phyloP scores from a whole-genome alignment of 2,329 filamentous ascomycete species.

The Cladosporium sp. region DNA sequence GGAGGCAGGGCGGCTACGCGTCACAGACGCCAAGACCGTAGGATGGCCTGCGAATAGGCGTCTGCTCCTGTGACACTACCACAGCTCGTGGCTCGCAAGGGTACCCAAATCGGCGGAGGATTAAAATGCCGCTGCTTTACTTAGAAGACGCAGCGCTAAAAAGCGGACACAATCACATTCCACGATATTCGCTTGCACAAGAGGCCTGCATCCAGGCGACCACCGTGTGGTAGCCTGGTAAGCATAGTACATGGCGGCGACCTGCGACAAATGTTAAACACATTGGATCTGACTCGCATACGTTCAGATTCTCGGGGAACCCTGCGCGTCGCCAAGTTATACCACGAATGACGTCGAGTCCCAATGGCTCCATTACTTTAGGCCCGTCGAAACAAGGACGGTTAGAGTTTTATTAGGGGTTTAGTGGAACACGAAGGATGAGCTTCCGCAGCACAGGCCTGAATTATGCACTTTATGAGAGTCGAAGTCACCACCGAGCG shows the following conservation, averaged over 20 bases:
- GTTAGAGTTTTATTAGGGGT: slow-evolving; percentile 9
- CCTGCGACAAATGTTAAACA: neutral
- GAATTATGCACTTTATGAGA: neutral
- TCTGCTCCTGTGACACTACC: neutral
- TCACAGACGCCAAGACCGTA: slow-evolving; percentile 5
- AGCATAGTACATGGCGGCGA: neutral
- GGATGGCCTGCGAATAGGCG: neutral
- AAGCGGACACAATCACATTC: neutral
- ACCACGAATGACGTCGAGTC: neutral
- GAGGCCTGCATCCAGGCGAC: neutral
- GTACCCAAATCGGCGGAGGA: slow-evolving; percentile 2
- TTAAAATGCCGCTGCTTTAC: slow-evolving; percentile 2
- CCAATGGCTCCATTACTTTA: slow-evolving; percentile 6
- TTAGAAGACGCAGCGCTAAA: neutral
- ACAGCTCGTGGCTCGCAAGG: neutral
- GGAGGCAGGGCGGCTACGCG: neutral
- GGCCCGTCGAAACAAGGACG: slow-evolving; percentile 10
- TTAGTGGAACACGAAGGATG: neutral
- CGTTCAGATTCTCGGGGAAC: neutral
- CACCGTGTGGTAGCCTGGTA: neutral
- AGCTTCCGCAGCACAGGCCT: neutral
- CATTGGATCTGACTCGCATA: neutral
- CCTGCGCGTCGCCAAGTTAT: neutral
- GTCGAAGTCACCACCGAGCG: neutral
- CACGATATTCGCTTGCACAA: neutral